These are phyloP conservation scores for Cinnamomum chago DNA, from an alignment of 164 flowering plant species.

Conservation along the genomic window DNA sequence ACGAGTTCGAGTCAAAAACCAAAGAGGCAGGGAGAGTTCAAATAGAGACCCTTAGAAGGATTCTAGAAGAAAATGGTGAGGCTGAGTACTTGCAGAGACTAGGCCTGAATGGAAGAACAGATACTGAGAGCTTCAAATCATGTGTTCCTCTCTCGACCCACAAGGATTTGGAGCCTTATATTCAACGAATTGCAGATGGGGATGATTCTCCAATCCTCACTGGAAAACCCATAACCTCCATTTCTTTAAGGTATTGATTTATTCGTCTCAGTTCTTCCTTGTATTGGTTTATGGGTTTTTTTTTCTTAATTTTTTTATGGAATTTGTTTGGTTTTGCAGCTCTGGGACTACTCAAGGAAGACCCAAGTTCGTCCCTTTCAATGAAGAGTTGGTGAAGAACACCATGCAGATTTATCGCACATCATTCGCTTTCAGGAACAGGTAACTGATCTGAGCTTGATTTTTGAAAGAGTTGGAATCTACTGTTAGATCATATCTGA, in stretches of 20 bases:
- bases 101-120: conserved; percentile 82
- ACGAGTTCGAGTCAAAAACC: conserved; percentile 62
- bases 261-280: neutral
- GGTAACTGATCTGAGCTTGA: conserved; percentile 30
- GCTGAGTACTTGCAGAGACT: conserved; percentile 59
- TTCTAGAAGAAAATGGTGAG: conserved; percentile 60
- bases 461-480: neutral
- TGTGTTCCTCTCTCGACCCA: conserved; percentile 69
- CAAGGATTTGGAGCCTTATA: conserved; percentile 65
- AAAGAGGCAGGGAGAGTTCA: conserved; percentile 66
- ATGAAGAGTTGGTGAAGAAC: conserved; percentile 50
- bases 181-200: conserved; percentile 70
- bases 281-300: neutral
- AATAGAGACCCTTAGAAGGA: conserved; percentile 55
- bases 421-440: conserved; percentile 82
- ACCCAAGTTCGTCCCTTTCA: conserved; percentile 80
- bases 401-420: conserved; percentile 71
- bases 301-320: neutral
- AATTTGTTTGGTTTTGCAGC: conserved; percentile 37
- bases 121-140: conserved; percentile 54
- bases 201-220: conserved; percentile 63
- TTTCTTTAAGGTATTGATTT: conserved; percentile 59
- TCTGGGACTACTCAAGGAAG: conserved; percentile 87
- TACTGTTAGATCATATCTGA: neutral
- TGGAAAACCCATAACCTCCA: conserved; percentile 55